Percentiles rank a stretch among this genome's conserved stretches.
These are phyloP conservation scores for Trifolium repens DNA, from an alignment of 306 rosid genomes.

Conservation along the genomic window DNA sequence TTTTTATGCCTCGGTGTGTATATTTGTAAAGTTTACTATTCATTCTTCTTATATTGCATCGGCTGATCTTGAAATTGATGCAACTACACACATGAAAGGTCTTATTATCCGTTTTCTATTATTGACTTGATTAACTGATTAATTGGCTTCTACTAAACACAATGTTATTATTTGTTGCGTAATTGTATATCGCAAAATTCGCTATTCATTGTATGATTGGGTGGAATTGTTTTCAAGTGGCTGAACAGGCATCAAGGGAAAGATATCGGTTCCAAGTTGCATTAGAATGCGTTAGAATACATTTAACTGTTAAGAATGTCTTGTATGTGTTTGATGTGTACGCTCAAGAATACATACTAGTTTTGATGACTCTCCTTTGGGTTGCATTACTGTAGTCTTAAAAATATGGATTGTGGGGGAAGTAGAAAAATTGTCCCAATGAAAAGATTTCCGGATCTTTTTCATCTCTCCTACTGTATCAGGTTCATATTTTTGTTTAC, in stretches of 20 bases:
- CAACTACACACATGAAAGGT: constrained; percentile 9
- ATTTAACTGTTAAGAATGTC: constrained; percentile 10
- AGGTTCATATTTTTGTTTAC: neutral
- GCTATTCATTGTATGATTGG: neutral
- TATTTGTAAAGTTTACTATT: constrained; percentile 22
- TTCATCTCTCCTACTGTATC: neutral
- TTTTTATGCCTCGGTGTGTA: constrained; percentile 12
- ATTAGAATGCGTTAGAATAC: constrained; percentile 18
- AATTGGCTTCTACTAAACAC: neutral
- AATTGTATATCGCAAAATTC: neutral
- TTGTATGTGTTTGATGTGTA: neutral
- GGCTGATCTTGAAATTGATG: constrained; percentile 18
- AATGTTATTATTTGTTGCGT: constrained; percentile 25
- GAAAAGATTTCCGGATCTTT: constrained; percentile 34
- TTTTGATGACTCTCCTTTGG: neutral
- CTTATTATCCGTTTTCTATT: neutral
- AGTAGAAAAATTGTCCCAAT: neutral
- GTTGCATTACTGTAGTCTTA: constrained; percentile 20
- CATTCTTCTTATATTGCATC: constrained; percentile 24
- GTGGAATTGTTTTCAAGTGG: constrained; percentile 34
- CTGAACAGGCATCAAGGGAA: constrained; percentile 18
- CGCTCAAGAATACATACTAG: neutral
- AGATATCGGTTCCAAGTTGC: constrained; percentile 32
- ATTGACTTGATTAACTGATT: neutral
- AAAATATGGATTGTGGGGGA: constrained; percentile 22